phyloP scores from a whole-genome alignment of 192 early-diverging fungal genomes.

The Rhizophagus prolifer region DNA sequence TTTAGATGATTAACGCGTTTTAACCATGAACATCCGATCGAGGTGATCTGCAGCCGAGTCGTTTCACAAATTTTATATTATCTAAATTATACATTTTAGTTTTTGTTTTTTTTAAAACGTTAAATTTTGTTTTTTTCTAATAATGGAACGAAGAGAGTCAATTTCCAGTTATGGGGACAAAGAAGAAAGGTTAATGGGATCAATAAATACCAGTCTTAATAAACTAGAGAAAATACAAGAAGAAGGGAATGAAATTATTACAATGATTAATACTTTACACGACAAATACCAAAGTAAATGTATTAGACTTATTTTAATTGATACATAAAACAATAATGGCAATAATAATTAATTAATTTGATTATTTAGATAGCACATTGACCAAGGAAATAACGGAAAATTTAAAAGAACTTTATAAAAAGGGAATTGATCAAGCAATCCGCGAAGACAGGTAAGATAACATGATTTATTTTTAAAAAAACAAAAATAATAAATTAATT shows the following conservation, averaged over 20 bases:
- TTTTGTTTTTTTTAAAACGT: no score
- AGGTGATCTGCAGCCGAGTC: no score
- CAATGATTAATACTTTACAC: neutral
- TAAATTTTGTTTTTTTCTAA: neutral
- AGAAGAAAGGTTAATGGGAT: neutral
- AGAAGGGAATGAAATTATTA: neutral
- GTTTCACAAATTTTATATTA: no score
- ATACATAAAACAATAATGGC: neutral
- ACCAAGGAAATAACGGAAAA: neutral
- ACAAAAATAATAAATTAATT: neutral
- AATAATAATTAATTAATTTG: no score
- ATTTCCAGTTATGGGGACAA: neutral
- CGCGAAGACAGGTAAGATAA: conserved; percentile 5
- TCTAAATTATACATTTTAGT: no score
- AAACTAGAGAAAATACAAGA: conserved; percentile 2
- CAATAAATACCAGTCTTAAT: neutral
- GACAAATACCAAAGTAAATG: neutral
- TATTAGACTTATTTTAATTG: neutral
- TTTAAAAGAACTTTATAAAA: neutral
- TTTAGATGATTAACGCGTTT: no score
- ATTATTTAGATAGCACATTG: neutral
- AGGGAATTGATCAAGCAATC: neutral
- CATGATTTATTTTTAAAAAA: neutral
- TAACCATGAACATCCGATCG: no score
- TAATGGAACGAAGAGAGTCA: neutral